A percentile compares a stretch with the other conserved stretches of the same genome.
Evolutionary conservation across 2,329 filamentous ascomycete genomes (phyloP).

Genomic region (Penicillium sp.): DNA sequence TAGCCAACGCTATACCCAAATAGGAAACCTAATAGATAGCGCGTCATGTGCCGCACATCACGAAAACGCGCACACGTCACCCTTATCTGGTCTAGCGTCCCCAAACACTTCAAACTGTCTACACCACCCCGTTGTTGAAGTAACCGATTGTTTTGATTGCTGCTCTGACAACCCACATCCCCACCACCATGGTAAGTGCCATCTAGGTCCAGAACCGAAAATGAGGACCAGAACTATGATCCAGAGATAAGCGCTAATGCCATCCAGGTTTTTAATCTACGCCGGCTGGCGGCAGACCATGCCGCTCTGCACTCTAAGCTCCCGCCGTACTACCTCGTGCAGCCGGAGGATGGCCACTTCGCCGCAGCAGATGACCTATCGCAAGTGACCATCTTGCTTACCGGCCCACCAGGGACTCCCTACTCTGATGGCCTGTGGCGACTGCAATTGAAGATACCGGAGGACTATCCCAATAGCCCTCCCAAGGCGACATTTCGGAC

Average conservation of each 20-base stretch:
- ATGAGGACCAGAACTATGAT: neutral
- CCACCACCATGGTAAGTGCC: slow-evolving; percentile 19
- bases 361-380: slow-evolving; percentile 54
- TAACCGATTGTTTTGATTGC: slow-evolving; percentile 19
- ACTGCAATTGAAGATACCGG: slow-evolving; percentile 60
- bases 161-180: slow-evolving; percentile 5
- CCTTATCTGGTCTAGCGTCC: slow-evolving; percentile 18
- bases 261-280: slow-evolving; percentile 43
- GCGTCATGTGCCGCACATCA: slow-evolving; percentile 7
- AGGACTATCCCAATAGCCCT: slow-evolving; percentile 52
- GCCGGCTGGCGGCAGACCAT: slow-evolving; percentile 62
- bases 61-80: slow-evolving; percentile 17
- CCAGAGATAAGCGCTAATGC: slow-evolving; percentile 1
- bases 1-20: slow-evolving; percentile 7
- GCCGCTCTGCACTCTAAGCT: slow-evolving; percentile 56
- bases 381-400: slow-evolving; percentile 58
- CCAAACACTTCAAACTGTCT: slow-evolving; percentile 2
- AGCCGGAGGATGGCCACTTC: slow-evolving; percentile 35
- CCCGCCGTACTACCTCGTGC: slow-evolving; percentile 63
- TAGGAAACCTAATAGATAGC: slow-evolving; percentile 19
- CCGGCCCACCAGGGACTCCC: slow-evolving; percentile 61
- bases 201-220: neutral
- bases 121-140: slow-evolving; percentile 19
- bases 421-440: slow-evolving; percentile 61
- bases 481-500: slow-evolving; percentile 61